phyloP scores from a whole-genome alignment of 768 basidiomycete species.

The Suillus luteus region DNA sequence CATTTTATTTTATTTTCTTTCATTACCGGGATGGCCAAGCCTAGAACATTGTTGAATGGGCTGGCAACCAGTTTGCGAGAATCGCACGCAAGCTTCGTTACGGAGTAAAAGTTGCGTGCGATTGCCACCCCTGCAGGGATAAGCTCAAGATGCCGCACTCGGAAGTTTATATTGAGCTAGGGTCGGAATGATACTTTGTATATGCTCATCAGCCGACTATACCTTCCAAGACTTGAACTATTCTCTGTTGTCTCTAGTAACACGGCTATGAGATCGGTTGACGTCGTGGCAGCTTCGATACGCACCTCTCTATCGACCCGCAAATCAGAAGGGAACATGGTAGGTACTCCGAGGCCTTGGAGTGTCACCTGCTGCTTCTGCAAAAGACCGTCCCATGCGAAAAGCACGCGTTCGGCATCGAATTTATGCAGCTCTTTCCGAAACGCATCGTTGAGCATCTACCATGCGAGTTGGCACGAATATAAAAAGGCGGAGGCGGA shows the following conservation, averaged over 20 bases:
- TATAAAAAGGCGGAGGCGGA: background rate
- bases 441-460: slow-evolving; percentile 58
- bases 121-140: background rate
- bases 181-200: background rate
- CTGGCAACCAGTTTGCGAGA: background rate
- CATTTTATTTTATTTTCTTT: background rate
- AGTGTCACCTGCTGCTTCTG: slow-evolving; percentile 69
- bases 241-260: slow-evolving; percentile 62
- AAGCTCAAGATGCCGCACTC: background rate
- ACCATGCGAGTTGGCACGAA: slow-evolving; percentile 7
- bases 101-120: background rate
- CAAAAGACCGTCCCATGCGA: slow-evolving; percentile 78
- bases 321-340: slow-evolving; percentile 63
- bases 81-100: background rate
- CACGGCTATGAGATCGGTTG: slow-evolving; percentile 8
- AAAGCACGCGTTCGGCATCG: slow-evolving; percentile 66
- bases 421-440: slow-evolving; percentile 66
- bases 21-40: background rate
- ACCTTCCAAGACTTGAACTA: slow-evolving; percentile 70
- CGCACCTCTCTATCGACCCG: slow-evolving; percentile 58
- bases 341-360: slow-evolving; percentile 62
- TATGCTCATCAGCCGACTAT: slow-evolving; percentile 34
- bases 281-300: slow-evolving; percentile 8
- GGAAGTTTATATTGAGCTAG: background rate
- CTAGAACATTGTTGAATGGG: background rate